Percentiles rank a stretch among this genome's conserved stretches.
phyloP scores from a whole-genome alignment of 805 yeast species.

The Monosporozyma aerobia region DNA sequence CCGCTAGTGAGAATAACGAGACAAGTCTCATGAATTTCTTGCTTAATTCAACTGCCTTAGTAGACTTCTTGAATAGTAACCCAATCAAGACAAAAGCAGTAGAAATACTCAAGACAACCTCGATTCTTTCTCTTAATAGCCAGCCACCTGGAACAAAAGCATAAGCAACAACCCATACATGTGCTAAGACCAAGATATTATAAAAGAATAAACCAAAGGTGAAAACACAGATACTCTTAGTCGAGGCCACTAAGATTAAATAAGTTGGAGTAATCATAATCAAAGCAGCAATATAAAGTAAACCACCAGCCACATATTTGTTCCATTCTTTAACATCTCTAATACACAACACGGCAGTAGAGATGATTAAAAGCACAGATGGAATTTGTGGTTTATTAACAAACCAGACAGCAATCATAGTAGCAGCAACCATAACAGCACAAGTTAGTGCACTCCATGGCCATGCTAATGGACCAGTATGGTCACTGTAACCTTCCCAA shows the following conservation, averaged over 20 bases:
- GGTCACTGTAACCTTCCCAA: conserved; percentile 92
- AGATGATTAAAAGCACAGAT: conserved; percentile 18
- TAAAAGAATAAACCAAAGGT: conserved; percentile 40
- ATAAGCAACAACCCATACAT: conserved; percentile 96
- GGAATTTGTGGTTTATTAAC: conserved; percentile 20
- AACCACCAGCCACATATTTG: conserved; percentile 50
- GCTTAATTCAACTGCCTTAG: conserved; percentile 2
- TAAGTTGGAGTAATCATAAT: conserved; percentile 57
- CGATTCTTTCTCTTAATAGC: conserved; percentile 79
- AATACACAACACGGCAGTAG: conserved; percentile 22
- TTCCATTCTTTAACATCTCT: conserved; percentile 21
- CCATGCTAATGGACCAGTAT: conserved; percentile 72
- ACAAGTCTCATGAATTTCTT: conserved; percentile 13
- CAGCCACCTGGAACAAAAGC: conserved; percentile 97
- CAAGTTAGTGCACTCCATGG: conserved; percentile 56
- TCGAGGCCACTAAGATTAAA: conserved; percentile 40
- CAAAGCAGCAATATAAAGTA: conserved; percentile 52
- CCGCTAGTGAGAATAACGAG: conserved; percentile 10
- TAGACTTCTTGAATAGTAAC: conserved; percentile 16
- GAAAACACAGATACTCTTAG: conserved; percentile 48
- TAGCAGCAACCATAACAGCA: conserved; percentile 49
- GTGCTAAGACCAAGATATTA: conserved; percentile 57
- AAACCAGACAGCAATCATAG: conserved; percentile 23
- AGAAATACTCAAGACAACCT: conserved; percentile 54
- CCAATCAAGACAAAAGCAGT: conserved; percentile 47